Evolutionary conservation across 2,329 filamentous ascomycete genomes (phyloP), one percentile per base, ranked within the genome.

Genomic region (Metarhizium robertsii): DNA sequence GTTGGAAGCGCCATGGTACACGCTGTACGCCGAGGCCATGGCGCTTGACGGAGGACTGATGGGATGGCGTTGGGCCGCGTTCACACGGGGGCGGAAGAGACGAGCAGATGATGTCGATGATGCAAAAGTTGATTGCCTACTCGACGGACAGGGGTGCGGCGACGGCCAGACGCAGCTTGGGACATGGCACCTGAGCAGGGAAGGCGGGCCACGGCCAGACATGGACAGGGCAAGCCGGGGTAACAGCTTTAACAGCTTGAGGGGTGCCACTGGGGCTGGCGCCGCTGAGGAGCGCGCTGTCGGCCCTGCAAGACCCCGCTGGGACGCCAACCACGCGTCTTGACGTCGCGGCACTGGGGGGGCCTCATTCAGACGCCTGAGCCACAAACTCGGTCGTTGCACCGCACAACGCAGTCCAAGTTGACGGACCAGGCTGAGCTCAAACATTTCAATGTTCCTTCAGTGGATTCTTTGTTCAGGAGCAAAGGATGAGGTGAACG

Each of bases 21-120:
- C 64, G 67, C 66, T 68, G 61, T 67, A 72, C 53, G 71, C 69
- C 61, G 71, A 71, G 47, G 69, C 68, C 71, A 73, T 73, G 66
- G 67, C 66, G 67, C 65, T 63, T 55, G 62, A 61, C 46, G 61
- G 55, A 55, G 59, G 54, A 52, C 58, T 60, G 56, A 47, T 52
- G 54, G 60, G 65, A 51, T 58, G 62, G 53, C 62, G 55, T 38
- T 59, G 60, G 55, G 59, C 56, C 53, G 60, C 57, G 55, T 65
- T 60, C 63, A 69, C 66, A 58, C 62, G 62, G 54, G 50, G 52
- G 50, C 42, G 50, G 40, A 49, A 11, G 47, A 50, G 32, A 29
- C 11, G 50, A 10, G 53, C n/a, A 48, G 51, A 50, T 34, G 57
- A 52, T 45, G 56, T 34, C 13, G 53, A 43, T 38, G 32, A 6